Percentiles rank a stretch among this genome's conserved stretches.
Conservation (phyloP, 2,329 filamentous ascomycete species). For the Aureobasidium sp. region DNA sequence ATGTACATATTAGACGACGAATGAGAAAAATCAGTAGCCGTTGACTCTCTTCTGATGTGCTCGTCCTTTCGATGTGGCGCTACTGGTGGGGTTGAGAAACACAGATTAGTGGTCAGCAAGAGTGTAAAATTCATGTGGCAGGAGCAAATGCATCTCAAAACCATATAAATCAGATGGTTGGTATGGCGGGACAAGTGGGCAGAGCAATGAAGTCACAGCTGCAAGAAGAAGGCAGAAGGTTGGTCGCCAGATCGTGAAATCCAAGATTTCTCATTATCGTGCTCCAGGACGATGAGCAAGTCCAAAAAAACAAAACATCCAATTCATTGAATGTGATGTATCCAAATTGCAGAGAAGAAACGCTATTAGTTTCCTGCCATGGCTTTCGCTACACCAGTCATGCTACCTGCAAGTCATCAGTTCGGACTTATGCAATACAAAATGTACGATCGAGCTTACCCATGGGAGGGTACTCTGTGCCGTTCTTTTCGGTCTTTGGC, state of each 20-base stretch:
- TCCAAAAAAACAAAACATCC: neutral
- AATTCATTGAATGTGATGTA: neutral
- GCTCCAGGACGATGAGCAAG: neutral
- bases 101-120: neutral
- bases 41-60: neutral
- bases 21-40: neutral
- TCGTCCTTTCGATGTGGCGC: neutral
- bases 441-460: slow-evolving; percentile 6
- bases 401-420: slow-evolving; percentile 18
- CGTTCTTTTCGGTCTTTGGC: slow-evolving; percentile 51
- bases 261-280: neutral
- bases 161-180: neutral
- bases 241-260: neutral
- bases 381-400: slow-evolving; percentile 23
- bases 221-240: neutral
- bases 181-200: neutral
- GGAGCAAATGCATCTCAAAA: neutral
- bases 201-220: neutral
- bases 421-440: neutral
- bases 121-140: neutral
- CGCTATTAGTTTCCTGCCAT: slow-evolving; percentile 19
- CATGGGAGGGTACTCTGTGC: slow-evolving; percentile 13
- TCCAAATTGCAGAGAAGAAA: neutral
- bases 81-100: neutral
- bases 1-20: neutral